A percentile compares a stretch with the other conserved stretches of the same genome.
Conservation (phyloP, 345 rosid species). For the Luvunga scandens region DNA sequence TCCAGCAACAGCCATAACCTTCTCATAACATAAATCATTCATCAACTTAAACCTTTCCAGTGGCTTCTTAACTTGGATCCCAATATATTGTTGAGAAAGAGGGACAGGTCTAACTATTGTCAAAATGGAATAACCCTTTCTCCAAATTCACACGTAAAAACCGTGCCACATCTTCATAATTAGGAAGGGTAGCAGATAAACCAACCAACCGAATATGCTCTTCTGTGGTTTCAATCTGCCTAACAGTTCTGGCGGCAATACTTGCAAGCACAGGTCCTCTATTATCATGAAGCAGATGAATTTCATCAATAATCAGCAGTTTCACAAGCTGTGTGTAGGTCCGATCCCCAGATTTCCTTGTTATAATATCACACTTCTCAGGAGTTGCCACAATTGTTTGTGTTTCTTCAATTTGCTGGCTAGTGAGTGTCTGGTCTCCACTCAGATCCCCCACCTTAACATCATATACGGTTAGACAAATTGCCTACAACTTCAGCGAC, state of each 20-base stretch:
- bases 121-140: conserved; percentile 80
- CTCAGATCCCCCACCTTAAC: conserved; percentile 85
- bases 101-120: conserved; percentile 97
- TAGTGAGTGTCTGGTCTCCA: conserved; percentile 83
- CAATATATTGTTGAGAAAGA: conserved; percentile 87
- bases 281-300: conserved; percentile 95
- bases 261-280: conserved; percentile 99
- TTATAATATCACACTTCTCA: conserved; percentile 96
- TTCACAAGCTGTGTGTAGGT: conserved; percentile 88
- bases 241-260: conserved; percentile 89
- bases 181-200: conserved; percentile 90
- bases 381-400: conserved; percentile 96
- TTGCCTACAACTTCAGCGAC: conserved; percentile 96
- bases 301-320: conserved; percentile 90
- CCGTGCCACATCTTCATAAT: conserved; percentile 86
- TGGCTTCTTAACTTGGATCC: conserved; percentile 87
- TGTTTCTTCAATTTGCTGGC: conserved; percentile 94
- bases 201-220: conserved; percentile 94
- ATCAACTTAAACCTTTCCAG: conserved; percentile 94
- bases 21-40: conserved; percentile 91
- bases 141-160: conserved; percentile 71
- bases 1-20: conserved; percentile 86
- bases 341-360: conserved; percentile 96
- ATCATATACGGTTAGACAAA: conserved; percentile 76
- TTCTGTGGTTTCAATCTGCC: conserved; percentile 88